Evolutionary conservation across 2,329 filamentous ascomycete species (phyloP).

Genomic region (Cadophora malorum): DNA sequence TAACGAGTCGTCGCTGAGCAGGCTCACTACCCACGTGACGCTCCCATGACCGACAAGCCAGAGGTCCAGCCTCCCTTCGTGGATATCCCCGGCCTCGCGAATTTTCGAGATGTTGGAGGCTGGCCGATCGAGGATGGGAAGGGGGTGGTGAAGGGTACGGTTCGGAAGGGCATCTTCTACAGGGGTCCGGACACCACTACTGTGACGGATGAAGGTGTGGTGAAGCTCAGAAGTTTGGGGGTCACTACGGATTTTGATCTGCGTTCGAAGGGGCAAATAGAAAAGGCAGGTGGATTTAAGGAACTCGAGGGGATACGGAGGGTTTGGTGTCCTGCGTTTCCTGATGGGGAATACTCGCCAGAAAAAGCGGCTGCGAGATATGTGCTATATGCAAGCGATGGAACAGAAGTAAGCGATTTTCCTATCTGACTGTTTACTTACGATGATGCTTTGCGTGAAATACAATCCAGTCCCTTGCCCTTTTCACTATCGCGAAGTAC

Average conservation of each 20-base stretch:
- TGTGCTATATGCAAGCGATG: constrained; percentile 61
- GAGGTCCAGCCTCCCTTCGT: constrained; percentile 29
- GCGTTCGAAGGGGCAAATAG: constrained; percentile 66
- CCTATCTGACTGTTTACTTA: constrained; percentile 6
- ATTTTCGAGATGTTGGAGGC: constrained; percentile 33
- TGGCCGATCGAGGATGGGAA: constrained; percentile 32
- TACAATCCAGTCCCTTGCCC: background rate
- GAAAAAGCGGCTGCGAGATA: constrained; percentile 67
- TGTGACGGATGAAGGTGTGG: constrained; percentile 58
- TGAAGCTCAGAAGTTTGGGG: constrained; percentile 57
- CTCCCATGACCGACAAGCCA: constrained; percentile 7
- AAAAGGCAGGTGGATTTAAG: constrained; percentile 50
- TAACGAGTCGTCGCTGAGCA: background rate
- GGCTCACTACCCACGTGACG: background rate
- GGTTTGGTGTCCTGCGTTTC: constrained; percentile 69
- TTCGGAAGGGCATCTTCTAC: constrained; percentile 64
- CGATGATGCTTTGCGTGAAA: background rate
- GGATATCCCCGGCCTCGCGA: constrained; percentile 28
- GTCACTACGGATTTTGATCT: constrained; percentile 72
- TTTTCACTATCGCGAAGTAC: too few species aligned
- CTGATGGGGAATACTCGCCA: constrained; percentile 64
- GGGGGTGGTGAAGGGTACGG: constrained; percentile 39
- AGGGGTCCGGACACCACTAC: constrained; percentile 71
- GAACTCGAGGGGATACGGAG: constrained; percentile 58
- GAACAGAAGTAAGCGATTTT: constrained; percentile 49